Conservation (phyloP, 1,284 basidiomycete species). For the Trichosporon coremiiforme region DNA sequence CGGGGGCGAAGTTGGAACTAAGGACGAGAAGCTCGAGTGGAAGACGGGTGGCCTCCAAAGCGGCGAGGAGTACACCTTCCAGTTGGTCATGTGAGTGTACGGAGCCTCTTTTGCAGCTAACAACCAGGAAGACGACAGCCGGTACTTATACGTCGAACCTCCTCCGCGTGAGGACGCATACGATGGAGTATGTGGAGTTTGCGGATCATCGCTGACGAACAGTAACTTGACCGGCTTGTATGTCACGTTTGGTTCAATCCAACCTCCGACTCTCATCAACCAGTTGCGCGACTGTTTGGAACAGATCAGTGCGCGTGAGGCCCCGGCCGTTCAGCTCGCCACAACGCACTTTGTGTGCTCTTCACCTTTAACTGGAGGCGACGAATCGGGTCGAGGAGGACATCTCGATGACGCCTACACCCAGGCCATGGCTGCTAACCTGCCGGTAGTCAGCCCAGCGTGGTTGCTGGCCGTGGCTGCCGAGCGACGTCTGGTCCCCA, state of each 20-base stretch:
- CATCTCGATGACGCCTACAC: slow-evolving; percentile 75
- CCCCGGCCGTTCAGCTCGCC: slow-evolving; percentile 90
- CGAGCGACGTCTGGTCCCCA: slow-evolving; percentile 84
- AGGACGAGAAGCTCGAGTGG: slow-evolving; percentile 52
- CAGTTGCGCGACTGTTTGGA: slow-evolving; percentile 73
- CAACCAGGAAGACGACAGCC: slow-evolving; percentile 68
- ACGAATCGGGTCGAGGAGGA: slow-evolving; percentile 56
- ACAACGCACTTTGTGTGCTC: slow-evolving; percentile 96
- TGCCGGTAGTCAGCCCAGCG: slow-evolving; percentile 84
- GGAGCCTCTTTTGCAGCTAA: no score
- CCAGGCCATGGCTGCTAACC: slow-evolving; percentile 81
- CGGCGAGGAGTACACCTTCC: slow-evolving; percentile 87
- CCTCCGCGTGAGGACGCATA: slow-evolving; percentile 80
- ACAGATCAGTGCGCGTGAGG: slow-evolving; percentile 84
- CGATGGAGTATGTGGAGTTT: slow-evolving; percentile 68
- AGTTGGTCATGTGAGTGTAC: slow-evolving; percentile 75
- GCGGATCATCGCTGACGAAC: not conserved
- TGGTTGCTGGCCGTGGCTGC: slow-evolving; percentile 84
- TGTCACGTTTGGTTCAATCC: slow-evolving; percentile 85
- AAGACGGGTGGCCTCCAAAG: slow-evolving; percentile 87
- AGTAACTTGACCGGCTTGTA: slow-evolving; percentile 88
- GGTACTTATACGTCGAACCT: slow-evolving; percentile 83
- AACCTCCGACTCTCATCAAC: slow-evolving; percentile 72
- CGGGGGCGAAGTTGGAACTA: slow-evolving; percentile 42
- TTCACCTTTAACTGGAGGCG: slow-evolving; percentile 64